A percentile compares a stretch with the other conserved stretches of the same genome.
phyloP scores from a whole-genome alignment of 768 basidiomycete species.

The Coprinopsis strossmayeri region DNA sequence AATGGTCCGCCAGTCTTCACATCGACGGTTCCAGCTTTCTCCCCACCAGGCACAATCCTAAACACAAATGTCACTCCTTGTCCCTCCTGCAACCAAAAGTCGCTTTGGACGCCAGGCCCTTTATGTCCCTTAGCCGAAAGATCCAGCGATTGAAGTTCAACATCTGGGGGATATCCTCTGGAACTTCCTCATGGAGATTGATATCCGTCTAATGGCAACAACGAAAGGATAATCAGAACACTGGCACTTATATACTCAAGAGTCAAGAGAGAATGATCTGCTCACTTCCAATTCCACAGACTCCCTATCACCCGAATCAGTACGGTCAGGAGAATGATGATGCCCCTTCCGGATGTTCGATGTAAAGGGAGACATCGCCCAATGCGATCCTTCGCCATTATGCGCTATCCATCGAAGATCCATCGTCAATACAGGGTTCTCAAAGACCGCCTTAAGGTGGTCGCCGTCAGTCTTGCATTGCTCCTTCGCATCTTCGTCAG shows the following conservation, averaged over 20 bases:
- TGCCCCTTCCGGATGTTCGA: no score
- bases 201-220: not conserved
- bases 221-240: no score
- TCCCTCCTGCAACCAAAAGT: slow-evolving; percentile 70
- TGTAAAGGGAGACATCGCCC: not conserved
- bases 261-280: no score
- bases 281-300: no score
- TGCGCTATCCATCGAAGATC: slow-evolving; percentile 77
- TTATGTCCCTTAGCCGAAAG: slow-evolving; percentile 67
- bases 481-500: not conserved
- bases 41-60: slow-evolving; percentile 48
- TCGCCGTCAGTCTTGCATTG: not conserved
- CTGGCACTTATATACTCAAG: no score
- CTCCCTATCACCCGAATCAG: no score
- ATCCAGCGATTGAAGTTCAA: slow-evolving; percentile 58
- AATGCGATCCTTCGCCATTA: slow-evolving; percentile 21
- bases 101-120: slow-evolving; percentile 54
- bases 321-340: no score
- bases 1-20: not conserved
- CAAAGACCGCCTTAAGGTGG: slow-evolving; percentile 50
- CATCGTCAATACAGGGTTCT: slow-evolving; percentile 48
- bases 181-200: slow-evolving; percentile 39
- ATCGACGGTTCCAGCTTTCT: not conserved
- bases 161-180: slow-evolving; percentile 32
- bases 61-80: slow-evolving; percentile 89